These are phyloP conservation scores for Gossypium schwendimanii DNA, from an alignment of 441 rosid genomes.

Conservation along the genomic window DNA sequence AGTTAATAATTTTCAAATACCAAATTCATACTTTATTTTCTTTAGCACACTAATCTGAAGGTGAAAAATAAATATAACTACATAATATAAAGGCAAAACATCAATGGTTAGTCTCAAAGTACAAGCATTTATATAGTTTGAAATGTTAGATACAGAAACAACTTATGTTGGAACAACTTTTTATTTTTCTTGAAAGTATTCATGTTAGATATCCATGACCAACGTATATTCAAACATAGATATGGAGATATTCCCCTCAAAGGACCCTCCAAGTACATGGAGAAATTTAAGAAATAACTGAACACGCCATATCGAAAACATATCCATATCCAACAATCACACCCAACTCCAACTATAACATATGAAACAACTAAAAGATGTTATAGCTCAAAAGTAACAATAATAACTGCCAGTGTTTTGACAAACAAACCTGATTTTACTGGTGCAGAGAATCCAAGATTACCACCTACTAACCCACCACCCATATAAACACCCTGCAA, in stretches of 20 bases:
- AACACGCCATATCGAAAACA: neutral
- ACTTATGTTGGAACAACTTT: neutral
- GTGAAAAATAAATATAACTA: too few species aligned
- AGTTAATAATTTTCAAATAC: too few species aligned
- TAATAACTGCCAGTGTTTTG: neutral
- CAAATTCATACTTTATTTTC: too few species aligned
- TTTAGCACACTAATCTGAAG: too few species aligned
- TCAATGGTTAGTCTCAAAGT: neutral
- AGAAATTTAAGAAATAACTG: neutral
- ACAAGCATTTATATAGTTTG: neutral
- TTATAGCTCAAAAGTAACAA: neutral
- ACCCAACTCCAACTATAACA: neutral
- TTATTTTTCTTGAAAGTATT: neutral
- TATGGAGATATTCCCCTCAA: neutral
- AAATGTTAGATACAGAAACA: neutral
- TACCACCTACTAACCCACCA: conserved; percentile 47
- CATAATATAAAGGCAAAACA: neutral
- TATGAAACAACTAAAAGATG: neutral
- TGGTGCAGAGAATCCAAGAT: conserved; percentile 47
- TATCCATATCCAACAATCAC: neutral
- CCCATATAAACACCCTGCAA: conserved; percentile 55
- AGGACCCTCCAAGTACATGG: neutral
- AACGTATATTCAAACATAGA: neutral
- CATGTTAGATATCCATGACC: neutral
- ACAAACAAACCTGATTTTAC: conserved; percentile 58